These are phyloP conservation scores for Suhomyces vadensis DNA, from an alignment of 805 yeast genomes.

Conservation along the genomic window DNA sequence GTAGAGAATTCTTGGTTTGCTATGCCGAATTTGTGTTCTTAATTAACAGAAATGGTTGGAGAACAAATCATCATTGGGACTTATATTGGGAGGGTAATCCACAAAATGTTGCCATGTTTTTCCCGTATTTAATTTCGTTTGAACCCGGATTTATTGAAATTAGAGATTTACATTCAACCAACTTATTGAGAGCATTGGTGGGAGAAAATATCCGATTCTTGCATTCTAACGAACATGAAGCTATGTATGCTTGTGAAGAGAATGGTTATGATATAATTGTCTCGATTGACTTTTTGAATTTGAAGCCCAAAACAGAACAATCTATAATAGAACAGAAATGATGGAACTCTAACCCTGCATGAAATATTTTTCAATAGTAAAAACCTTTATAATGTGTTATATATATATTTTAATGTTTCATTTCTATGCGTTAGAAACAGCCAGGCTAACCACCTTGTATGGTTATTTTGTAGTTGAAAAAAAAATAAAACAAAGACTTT, in stretches of 20 bases:
- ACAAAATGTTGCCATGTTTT: conserved; percentile 87
- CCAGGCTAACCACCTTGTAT: neutral
- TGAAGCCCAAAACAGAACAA: conserved; percentile 34
- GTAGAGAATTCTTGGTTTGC: conserved; percentile 76
- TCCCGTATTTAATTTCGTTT: conserved; percentile 90
- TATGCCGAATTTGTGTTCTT: conserved; percentile 93
- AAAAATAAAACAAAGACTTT: no score
- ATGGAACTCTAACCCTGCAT: no score
- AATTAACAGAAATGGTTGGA: conserved; percentile 95
- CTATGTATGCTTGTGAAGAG: conserved; percentile 88
- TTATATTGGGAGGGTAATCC: conserved; percentile 97
- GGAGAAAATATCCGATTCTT: conserved; percentile 90
- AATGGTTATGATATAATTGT: conserved; percentile 91
- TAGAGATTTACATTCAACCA: conserved; percentile 86
- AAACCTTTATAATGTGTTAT: neutral
- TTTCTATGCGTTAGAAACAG: no score
- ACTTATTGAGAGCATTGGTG: conserved; percentile 78
- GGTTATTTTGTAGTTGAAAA: neutral
- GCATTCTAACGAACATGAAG: conserved; percentile 91
- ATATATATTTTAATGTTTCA: neutral
- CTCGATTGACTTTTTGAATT: conserved; percentile 82
- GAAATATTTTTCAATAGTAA: neutral
- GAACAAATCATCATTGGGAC: conserved; percentile 90
- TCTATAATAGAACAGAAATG: neutral
- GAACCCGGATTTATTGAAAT: conserved; percentile 90